These are phyloP conservation scores for Chaetomium tenue DNA, from an alignment of 495 filamentous ascomycete genomes.

Conservation along the genomic window DNA sequence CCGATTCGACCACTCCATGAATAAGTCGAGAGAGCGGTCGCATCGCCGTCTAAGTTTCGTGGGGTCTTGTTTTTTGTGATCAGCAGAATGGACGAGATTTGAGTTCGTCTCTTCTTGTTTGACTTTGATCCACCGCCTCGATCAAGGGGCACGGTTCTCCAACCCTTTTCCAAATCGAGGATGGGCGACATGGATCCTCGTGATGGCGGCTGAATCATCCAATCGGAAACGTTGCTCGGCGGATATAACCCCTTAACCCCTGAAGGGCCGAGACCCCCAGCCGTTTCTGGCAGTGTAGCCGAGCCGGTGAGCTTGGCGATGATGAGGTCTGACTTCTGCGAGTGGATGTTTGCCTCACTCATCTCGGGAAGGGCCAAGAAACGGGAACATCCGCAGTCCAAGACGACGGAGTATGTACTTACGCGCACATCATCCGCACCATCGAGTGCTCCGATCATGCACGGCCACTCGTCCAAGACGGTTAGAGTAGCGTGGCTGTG, in stretches of 20 bases:
- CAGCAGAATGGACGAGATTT: not conserved
- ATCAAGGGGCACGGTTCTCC: not conserved
- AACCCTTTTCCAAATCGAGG: not conserved
- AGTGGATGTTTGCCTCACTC: no score
- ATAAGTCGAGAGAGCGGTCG: not conserved
- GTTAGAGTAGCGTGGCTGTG: no score
- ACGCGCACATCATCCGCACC: no score
- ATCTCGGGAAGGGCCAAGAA: no score
- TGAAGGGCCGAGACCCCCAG: not conserved
- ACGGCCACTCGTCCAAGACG: no score
- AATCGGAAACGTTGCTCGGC: not conserved
- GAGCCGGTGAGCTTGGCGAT: no score
- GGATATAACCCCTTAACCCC: not conserved
- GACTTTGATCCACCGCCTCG: not conserved
- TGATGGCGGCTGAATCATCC: not conserved
- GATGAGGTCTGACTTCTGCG: no score
- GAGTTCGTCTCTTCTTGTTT: not conserved
- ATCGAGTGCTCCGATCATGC: no score
- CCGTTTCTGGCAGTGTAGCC: not conserved
- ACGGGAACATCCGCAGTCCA: no score
- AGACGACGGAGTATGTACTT: no score
- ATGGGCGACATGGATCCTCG: not conserved
- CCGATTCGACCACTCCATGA: constrained; percentile 14
- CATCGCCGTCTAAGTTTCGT: not conserved
- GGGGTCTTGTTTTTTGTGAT: not conserved